phyloP scores from a whole-genome alignment of 305 asterid species.

The Stenogyne calaminthoides region DNA sequence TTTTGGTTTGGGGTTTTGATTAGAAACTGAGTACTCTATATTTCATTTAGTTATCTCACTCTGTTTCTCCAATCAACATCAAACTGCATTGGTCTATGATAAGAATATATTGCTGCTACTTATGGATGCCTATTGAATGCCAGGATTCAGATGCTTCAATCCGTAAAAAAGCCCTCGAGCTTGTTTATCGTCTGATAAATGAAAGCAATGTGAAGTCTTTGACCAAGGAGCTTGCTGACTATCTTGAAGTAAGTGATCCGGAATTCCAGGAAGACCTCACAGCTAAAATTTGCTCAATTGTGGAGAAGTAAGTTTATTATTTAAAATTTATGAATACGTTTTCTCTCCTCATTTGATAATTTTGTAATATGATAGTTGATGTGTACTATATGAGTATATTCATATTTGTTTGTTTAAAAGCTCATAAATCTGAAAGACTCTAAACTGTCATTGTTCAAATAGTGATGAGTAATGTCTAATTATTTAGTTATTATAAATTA shows the following conservation, averaged over 20 bases:
- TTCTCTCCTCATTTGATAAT: slow-evolving; percentile 17
- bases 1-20: slow-evolving; percentile 9
- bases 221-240: slow-evolving; percentile 90
- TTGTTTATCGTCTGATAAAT: slow-evolving; percentile 87
- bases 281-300: slow-evolving; percentile 93
- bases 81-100: slow-evolving; percentile 13
- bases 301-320: slow-evolving; percentile 83
- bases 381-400: not conserved
- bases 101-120: slow-evolving; percentile 13
- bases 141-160: slow-evolving; percentile 99
- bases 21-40: slow-evolving; percentile 1
- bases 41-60: slow-evolving; percentile 14
- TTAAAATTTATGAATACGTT: slow-evolving; percentile 5
- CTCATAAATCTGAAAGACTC: slow-evolving; percentile 13
- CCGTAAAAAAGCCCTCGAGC: slow-evolving; percentile 97
- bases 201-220: slow-evolving; percentile 86
- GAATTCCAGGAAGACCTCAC: slow-evolving; percentile 95
- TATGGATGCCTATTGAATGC: slow-evolving; percentile 30
- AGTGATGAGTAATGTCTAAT: slow-evolving; percentile 8
- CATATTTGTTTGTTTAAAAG: slow-evolving; percentile 3
- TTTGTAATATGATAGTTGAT: slow-evolving; percentile 13
- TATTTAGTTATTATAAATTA: slow-evolving; percentile 9
- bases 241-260: slow-evolving; percentile 81
- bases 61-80: slow-evolving; percentile 22
- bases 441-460: slow-evolving; percentile 8